Conservation (phyloP, 2,329 filamentous ascomycete genomes). For the Lasiodiplodia sp. region DNA sequence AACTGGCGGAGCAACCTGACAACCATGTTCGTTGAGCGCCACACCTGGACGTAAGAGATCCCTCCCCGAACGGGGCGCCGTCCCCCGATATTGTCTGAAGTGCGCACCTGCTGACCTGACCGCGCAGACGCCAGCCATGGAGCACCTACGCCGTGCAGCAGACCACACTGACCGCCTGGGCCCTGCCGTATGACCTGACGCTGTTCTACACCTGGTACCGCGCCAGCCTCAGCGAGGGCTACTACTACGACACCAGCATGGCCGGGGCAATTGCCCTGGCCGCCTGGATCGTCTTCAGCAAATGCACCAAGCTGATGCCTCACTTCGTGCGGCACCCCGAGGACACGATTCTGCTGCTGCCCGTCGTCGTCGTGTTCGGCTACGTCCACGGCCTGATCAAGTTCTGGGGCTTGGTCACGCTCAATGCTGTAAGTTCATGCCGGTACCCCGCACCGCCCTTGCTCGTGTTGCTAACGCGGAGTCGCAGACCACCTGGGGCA, state of each 20-base stretch:
- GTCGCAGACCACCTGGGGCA: conserved; percentile 89
- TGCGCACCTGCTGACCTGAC: conserved; percentile 26
- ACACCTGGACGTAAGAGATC: conserved; percentile 82
- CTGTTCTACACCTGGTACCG: conserved; percentile 59
- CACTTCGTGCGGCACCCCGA: conserved; percentile 85
- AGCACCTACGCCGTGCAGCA: conserved; percentile 92
- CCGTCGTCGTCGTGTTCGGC: conserved; percentile 87
- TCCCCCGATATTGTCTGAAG: conserved; percentile 12
- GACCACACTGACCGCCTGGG: conserved; percentile 89
- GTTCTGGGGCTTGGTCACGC: conserved; percentile 82
- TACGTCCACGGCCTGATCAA: conserved; percentile 95
- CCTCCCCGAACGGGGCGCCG: conserved; percentile 22
- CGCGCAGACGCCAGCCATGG: conserved; percentile 82
- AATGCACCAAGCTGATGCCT: conserved; percentile 88
- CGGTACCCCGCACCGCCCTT: conserved; percentile 25
- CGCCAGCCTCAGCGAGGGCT: conserved; percentile 35
- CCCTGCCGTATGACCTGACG: conserved; percentile 78
- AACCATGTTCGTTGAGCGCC: conserved; percentile 81
- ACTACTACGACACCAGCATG: background rate
- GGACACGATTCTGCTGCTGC: conserved; percentile 76
- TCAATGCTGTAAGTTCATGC: conserved; percentile 48
- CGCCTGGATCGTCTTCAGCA: conserved; percentile 73
- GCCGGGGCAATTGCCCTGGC: conserved; percentile 43
- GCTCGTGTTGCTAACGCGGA: conserved; percentile 25
- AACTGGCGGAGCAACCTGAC: conserved; percentile 98